Base-by-base conservation (phyloP, 75 land plant genomes). In the Pinus albicaulis region DNA sequence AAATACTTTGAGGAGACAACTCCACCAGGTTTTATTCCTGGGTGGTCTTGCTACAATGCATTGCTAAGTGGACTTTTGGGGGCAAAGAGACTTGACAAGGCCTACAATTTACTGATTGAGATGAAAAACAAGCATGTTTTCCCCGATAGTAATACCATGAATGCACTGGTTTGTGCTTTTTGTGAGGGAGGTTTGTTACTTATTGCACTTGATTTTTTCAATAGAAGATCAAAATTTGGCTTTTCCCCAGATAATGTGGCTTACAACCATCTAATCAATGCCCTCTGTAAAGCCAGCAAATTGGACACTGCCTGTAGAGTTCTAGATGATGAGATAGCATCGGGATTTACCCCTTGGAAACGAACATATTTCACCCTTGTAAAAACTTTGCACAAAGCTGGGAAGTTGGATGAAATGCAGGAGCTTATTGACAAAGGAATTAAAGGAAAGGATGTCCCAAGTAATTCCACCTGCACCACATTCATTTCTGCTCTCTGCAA, bases 151-250 rank as follows among this genome's bases (percentile, higher is more conserved):
- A 75, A 65, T 31, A 87, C 89, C 1, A 85, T 90, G 88, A 81
- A 85, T 76, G 78, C 83, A 17, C 79, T 73, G 14, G 38, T 90
- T 56, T 77, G 84, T 24, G 85, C 83, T 71, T 85, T 88, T 57
- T 91, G 90, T 76, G 83, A 88, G 76, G 84, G 78, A 38, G 93
- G 93, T 12, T 80, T 86, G 88, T 80, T 80, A 22, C 85, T 89
- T 55, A 80, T 77, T 20, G 91, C 91, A 3, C 1, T 84, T 26
- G 79, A 82, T 59, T 79, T 91, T 34, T 86, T 68, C 57, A 75
- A 86, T 55, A 79, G 84, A 2, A 80, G 84, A 74, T 14, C 16
- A 4, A 90, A 86, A 72, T 65, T 86, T 25, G 89, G 87, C 14
- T 44, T 88, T 41, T 72, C 82, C 34, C 81, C 84, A 2, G 78